Evolutionary conservation across 2,329 filamentous ascomycete species (phyloP).

Genomic region (Ophiostoma pallidulum): DNA sequence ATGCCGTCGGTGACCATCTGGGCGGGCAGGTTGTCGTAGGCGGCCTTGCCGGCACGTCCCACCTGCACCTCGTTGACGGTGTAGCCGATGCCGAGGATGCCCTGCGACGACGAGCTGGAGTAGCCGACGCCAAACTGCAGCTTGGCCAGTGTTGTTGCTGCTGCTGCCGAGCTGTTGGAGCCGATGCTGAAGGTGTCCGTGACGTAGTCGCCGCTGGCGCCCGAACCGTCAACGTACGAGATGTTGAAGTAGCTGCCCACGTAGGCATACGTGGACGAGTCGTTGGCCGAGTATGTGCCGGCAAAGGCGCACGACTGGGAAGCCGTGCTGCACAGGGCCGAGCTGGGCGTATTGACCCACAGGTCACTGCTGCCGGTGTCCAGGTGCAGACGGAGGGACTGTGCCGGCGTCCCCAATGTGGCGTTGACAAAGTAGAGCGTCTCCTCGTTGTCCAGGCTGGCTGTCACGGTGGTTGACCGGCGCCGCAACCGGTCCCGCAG

Average conservation of each 20-base stretch:
- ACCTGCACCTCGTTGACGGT: conserved; percentile 67
- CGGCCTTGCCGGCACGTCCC: conserved; percentile 38
- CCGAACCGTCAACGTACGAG: conserved; percentile 73
- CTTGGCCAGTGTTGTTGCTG: conserved; percentile 25
- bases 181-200: conserved; percentile 61
- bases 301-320: conserved; percentile 46
- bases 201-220: conserved; percentile 69
- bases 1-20: conserved; percentile 50
- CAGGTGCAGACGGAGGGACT: conserved; percentile 48
- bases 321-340: conserved; percentile 44
- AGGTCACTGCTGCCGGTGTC: conserved; percentile 63
- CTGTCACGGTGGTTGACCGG: conserved; percentile 35
- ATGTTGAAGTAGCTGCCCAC: conserved; percentile 76
- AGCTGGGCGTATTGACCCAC: conserved; percentile 59
- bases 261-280: conserved; percentile 67
- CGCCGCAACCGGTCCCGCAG: conserved; percentile 35
- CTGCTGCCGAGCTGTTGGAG: conserved; percentile 8
- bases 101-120: conserved; percentile 48
- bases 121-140: conserved; percentile 71
- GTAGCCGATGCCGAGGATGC: conserved; percentile 83
- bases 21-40: conserved; percentile 62
- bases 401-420: conserved; percentile 52
- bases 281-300: conserved; percentile 60
- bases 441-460: conserved; percentile 48
- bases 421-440: conserved; percentile 57